Percentiles rank a stretch among this genome's conserved stretches.
phyloP scores from a whole-genome alignment of 2,329 filamentous ascomycete species.

The Tolypocladium pustulatum region DNA sequence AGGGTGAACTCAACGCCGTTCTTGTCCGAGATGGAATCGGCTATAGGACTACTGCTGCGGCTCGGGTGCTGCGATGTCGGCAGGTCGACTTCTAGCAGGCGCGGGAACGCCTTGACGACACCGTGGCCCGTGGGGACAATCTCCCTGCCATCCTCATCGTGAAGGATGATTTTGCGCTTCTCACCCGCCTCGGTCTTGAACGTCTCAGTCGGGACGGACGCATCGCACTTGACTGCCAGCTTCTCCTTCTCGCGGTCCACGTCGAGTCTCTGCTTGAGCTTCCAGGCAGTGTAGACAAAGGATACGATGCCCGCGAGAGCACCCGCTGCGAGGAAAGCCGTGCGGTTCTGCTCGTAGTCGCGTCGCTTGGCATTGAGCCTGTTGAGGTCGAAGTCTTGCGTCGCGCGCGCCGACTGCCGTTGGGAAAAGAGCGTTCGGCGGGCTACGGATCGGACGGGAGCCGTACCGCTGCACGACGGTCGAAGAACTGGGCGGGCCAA shows the following conservation, averaged over 20 bases:
- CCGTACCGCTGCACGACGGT: constrained; percentile 4
- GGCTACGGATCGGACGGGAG: constrained; percentile 3
- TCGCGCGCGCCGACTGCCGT: constrained; percentile 20
- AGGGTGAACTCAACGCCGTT: constrained; percentile 67
- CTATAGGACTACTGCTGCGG: constrained; percentile 17
- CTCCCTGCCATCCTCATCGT: constrained; percentile 60
- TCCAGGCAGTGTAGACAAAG: constrained; percentile 40
- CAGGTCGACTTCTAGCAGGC: constrained; percentile 53
- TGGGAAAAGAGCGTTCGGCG: constrained; percentile 19
- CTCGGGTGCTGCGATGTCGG: constrained; percentile 12
- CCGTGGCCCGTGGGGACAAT: constrained; percentile 73
- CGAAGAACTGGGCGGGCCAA: constrained; percentile 11
- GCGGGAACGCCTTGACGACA: constrained; percentile 70
- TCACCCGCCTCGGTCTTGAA: constrained; percentile 38
- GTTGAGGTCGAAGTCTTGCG: constrained; percentile 39
- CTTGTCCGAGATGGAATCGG: constrained; percentile 25
- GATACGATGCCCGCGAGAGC: constrained; percentile 38
- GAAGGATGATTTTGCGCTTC: constrained; percentile 48
- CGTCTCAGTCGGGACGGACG: constrained; percentile 28
- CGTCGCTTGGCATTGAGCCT: constrained; percentile 34
- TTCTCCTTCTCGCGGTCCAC: constrained; percentile 21
- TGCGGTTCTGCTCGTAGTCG: constrained; percentile 40
- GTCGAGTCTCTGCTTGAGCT: constrained; percentile 33
- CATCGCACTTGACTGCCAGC: constrained; percentile 31
- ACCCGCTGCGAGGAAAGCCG: constrained; percentile 40